These are phyloP conservation scores for Cladosporium sp. DNA, from an alignment of 2,329 filamentous ascomycete genomes.

Conservation along the genomic window DNA sequence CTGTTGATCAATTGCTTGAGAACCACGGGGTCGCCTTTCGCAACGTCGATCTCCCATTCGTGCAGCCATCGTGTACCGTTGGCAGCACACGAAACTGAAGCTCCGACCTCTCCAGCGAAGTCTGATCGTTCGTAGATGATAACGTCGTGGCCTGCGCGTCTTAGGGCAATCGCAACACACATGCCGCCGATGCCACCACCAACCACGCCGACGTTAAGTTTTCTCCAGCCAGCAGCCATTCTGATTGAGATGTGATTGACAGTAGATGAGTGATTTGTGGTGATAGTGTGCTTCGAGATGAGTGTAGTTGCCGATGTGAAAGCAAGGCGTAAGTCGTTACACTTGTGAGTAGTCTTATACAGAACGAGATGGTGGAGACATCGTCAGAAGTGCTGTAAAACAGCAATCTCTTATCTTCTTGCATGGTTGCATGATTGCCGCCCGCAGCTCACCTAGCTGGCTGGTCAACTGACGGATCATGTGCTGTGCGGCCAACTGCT, in stretches of 20 bases:
- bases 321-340: neutral
- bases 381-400: neutral
- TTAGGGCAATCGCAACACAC: conserved; percentile 52
- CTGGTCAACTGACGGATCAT: conserved; percentile 4
- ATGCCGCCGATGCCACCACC: conserved; percentile 58
- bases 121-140: conserved; percentile 66
- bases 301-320: neutral
- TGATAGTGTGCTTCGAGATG: neutral
- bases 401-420: neutral
- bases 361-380: neutral
- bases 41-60: conserved; percentile 66
- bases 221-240: conserved; percentile 23
- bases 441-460: neutral
- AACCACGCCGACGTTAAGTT: conserved; percentile 41
- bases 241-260: neutral
- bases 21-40: conserved; percentile 65
- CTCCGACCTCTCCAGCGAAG: conserved; percentile 68
- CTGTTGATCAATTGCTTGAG: conserved; percentile 67
- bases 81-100: conserved; percentile 66
- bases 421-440: neutral
- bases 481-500: neutral
- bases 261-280: neutral
- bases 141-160: conserved; percentile 55
- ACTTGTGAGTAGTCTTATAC: neutral
- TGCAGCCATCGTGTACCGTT: conserved; percentile 70